Evolutionary conservation across 2,329 filamentous ascomycete species (phyloP), one percentile per base, ranked within the genome.

Genomic region (Clonostachys chloroleuca): DNA sequence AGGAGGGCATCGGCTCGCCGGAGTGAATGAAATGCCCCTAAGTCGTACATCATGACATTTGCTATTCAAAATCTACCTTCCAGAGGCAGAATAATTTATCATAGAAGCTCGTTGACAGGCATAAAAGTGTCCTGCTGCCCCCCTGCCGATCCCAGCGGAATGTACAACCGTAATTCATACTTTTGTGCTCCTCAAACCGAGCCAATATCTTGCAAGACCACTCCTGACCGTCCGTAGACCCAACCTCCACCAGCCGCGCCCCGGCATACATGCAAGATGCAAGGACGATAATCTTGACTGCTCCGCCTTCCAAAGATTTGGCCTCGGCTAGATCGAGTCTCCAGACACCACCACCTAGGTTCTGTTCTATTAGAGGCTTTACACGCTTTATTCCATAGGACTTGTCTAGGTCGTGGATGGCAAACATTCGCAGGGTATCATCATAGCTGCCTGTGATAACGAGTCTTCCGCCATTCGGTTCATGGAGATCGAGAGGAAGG

Each of bases 201-300:
- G 78, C 84, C 42, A 92, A 54, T 2, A 92, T 73, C 40, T 77
- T 70, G 48, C 94, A 84, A 2, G 58, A 59, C 78, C 85, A 90
- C 16, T 53, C 52, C 12, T 40, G 33, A n/a, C 47, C 68, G 50
- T 51, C 65, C 2, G 66, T 56, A 2, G 62, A 59, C 10, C 55
- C 50, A 16, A 81, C 57, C 37, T 74, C 67, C 7, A 86, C 58
- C n/a, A 97, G 67, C 46, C 85, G 80, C 10, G 82, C 77, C 1
- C 94, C 94, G 3, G 87, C 89, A 69, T 96, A 87, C 92, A 97
- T 97, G 60, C 94, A 96, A 42, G 90, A 95, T 14, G 86, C 92
- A 39, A 96, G 70, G 30, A 68, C 49, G 43, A 61, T 60, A 52
- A 59, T 61, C 10, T 41, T 49, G 47, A 61, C 65, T n/a, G 17